Percentiles rank a stretch among this genome's conserved stretches.
Conservation (phyloP, 345 rosid genomes). For the Camelina hispida region DNA sequence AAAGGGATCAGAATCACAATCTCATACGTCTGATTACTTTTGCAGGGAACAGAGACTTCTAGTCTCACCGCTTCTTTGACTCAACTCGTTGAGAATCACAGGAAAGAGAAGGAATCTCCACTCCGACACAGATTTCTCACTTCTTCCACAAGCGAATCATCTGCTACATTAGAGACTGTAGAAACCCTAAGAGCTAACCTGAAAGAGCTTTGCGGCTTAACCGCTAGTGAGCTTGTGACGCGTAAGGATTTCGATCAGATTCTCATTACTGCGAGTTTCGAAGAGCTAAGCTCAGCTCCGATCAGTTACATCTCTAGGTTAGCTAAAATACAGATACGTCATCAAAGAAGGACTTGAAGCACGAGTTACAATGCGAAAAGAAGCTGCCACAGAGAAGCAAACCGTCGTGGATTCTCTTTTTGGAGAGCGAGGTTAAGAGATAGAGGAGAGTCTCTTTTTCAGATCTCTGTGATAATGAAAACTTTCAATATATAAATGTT, state of each 20-base stretch:
- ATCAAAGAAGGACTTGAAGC: slow-evolving; percentile 44
- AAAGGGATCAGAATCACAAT: background rate
- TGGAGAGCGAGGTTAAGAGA: too few species aligned
- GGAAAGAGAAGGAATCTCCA: slow-evolving; percentile 31
- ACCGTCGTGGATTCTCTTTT: slow-evolving; percentile 26
- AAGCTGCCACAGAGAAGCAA: slow-evolving; percentile 38
- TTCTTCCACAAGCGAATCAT: slow-evolving; percentile 37
- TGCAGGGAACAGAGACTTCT: slow-evolving; percentile 34
- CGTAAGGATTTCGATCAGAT: slow-evolving; percentile 35
- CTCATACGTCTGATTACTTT: background rate
- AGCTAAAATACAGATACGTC: slow-evolving; percentile 37
- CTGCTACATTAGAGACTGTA: slow-evolving; percentile 37
- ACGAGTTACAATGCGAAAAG: slow-evolving; percentile 28
- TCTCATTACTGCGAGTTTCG: slow-evolving; percentile 28
- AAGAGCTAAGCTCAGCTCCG: slow-evolving; percentile 41
- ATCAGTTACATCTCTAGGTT: slow-evolving; percentile 42
- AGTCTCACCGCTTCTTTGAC: slow-evolving; percentile 37
- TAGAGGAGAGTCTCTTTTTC: too few species aligned
- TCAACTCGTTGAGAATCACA: slow-evolving; percentile 41
- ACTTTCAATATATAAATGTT: too few species aligned
- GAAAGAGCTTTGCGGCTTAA: slow-evolving; percentile 34
- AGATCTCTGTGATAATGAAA: background rate
- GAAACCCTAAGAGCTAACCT: slow-evolving; percentile 42
- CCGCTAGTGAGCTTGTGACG: slow-evolving; percentile 37
- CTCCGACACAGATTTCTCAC: background rate